Percentiles rank a stretch among this genome's conserved stretches.
Evolutionary conservation across 1,284 basidiomycete genomes (phyloP).

Genomic region (Mycena sp.): DNA sequence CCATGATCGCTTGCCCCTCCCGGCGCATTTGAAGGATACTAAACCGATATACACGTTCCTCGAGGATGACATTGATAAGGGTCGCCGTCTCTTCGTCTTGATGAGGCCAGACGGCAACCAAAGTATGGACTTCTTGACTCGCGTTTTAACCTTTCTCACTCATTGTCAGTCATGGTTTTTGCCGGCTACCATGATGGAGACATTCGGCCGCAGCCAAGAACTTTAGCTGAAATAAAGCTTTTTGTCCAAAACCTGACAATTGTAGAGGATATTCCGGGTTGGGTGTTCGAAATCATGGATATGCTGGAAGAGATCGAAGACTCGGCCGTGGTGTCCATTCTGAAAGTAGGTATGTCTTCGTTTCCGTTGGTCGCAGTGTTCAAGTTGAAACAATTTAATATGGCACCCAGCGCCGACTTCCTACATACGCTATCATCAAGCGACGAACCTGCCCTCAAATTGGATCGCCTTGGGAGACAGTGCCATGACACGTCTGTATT

Average conservation of each 20-base stretch:
- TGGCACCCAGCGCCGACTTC: conserved; percentile 22
- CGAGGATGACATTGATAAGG: conserved; percentile 16
- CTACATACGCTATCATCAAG: conserved; percentile 32
- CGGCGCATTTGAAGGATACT: conserved; percentile 4
- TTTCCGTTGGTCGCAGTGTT: background rate
- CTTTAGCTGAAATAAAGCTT: conserved; percentile 28
- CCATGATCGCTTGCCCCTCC: conserved; percentile 17
- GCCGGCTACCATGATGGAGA: conserved; percentile 30
- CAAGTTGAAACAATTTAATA: background rate
- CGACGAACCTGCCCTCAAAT: conserved; percentile 32
- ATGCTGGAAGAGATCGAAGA: conserved; percentile 32
- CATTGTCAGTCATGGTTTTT: conserved; percentile 25
- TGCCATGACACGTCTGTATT: conserved; percentile 25
- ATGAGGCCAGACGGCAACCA: conserved; percentile 3
- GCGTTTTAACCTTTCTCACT: background rate
- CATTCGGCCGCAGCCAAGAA: conserved; percentile 15
- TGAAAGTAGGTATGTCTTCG: conserved; percentile 27
- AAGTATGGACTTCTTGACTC: background rate
- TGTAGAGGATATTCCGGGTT: conserved; percentile 30
- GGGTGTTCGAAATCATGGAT: conserved; percentile 30
- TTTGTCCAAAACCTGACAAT: conserved; percentile 16
- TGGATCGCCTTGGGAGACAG: conserved; percentile 37
- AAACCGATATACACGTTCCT: conserved; percentile 16
- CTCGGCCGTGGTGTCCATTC: background rate
- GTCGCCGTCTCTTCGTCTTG: conserved; percentile 2